Conservation (phyloP, 2,329 filamentous ascomycete species). For the Teratosphaeria zuluensis region DNA sequence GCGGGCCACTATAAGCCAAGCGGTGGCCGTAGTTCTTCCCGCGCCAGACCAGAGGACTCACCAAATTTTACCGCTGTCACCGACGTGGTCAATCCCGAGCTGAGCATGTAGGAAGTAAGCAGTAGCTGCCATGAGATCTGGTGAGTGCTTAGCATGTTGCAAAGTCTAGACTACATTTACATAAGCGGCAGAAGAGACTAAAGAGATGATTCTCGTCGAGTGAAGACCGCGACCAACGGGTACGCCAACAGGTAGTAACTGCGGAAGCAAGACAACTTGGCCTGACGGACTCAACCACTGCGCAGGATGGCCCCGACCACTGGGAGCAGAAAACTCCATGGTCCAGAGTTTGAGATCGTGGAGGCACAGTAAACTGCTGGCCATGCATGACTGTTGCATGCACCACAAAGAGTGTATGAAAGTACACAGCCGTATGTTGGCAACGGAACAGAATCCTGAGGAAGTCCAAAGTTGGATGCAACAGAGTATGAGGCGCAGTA, state of each 20-base stretch:
- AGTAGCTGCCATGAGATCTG: background rate
- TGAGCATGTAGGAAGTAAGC: background rate
- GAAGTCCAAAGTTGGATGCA: background rate
- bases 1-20: background rate
- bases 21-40: background rate
- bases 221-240: background rate
- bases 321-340: background rate
- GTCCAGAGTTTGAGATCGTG: background rate
- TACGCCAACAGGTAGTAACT: background rate
- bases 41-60: background rate
- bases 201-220: background rate
- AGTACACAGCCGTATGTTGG: background rate
- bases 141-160: background rate
- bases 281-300: background rate
- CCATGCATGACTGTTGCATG: background rate
- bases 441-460: background rate
- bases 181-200: background rate
- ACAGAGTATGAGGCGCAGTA: background rate
- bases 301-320: background rate
- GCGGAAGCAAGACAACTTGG: background rate
- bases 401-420: background rate
- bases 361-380: background rate
- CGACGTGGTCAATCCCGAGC: background rate
- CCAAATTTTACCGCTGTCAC: background rate
- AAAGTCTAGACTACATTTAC: background rate